phyloP scores from a whole-genome alignment of 2,329 filamentous ascomycete genomes.

The Whalleya microplaca region DNA sequence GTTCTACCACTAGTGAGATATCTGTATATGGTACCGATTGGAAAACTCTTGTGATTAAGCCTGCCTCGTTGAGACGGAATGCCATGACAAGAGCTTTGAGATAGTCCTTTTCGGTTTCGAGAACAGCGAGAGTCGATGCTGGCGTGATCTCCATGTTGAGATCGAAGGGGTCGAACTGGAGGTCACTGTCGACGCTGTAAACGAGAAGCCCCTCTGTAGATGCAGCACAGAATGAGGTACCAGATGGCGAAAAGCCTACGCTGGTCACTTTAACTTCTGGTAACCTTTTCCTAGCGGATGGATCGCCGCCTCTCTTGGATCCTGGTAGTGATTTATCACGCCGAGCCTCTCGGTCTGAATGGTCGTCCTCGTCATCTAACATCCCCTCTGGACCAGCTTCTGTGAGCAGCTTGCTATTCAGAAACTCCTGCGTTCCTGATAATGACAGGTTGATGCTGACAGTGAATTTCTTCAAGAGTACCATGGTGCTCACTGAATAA shows the following conservation, averaged over 20 bases:
- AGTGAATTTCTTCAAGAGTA: slow-evolving; percentile 91
- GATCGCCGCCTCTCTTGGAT: slow-evolving; percentile 80
- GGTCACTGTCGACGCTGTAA: slow-evolving; percentile 83
- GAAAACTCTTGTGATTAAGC: slow-evolving; percentile 83
- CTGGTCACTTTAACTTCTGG: slow-evolving; percentile 85
- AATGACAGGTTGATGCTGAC: slow-evolving; percentile 95
- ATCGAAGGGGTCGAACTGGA: slow-evolving; percentile 95
- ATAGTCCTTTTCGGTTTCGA: slow-evolving; percentile 74
- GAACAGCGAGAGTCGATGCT: slow-evolving; percentile 73
- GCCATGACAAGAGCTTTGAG: slow-evolving; percentile 95
- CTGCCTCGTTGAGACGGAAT: slow-evolving; percentile 88
- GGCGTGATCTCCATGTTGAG: slow-evolving; percentile 94
- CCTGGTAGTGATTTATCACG: slow-evolving; percentile 81
- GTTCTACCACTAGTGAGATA: slow-evolving; percentile 76
- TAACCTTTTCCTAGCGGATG: slow-evolving; percentile 73
- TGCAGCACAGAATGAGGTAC: slow-evolving; percentile 89
- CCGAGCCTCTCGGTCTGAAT: slow-evolving; percentile 85
- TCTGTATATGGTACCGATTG: slow-evolving; percentile 77
- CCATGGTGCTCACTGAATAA: slow-evolving; percentile 92
- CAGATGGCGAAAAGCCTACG: slow-evolving; percentile 86
- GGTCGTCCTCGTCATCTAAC: slow-evolving; percentile 87
- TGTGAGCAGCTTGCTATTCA: slow-evolving; percentile 89
- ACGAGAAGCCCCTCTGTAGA: slow-evolving; percentile 93
- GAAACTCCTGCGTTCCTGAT: slow-evolving; percentile 93
- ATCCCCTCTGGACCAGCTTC: slow-evolving; percentile 84